Base-by-base conservation (phyloP, 805 yeast genomes). In the Candida ficus region DNA sequence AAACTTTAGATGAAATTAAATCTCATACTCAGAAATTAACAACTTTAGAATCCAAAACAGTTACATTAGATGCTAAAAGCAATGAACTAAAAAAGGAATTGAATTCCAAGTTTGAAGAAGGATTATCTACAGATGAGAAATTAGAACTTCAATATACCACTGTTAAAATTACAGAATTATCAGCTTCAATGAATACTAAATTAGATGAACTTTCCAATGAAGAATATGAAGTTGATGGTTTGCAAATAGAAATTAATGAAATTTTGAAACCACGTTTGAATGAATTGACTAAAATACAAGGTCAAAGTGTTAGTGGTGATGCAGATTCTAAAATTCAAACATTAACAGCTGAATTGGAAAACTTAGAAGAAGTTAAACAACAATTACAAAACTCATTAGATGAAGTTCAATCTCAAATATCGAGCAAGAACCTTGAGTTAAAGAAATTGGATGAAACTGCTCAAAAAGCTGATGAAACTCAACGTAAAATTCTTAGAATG, bases 231-330 rank as follows among this genome's bases (percentile, higher is more conserved):
- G 57, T 76, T 13, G 66, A 76, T 1, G 56, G 62, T 1, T 48
- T 75, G 8, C 74, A 75, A 34, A 68, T 83, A 3, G 88, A 80
- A 45, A 56, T 86, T 30, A 59, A 64, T n/a, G 78, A 79, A 23
- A 79, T 72, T 37, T 64, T 79, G 33, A 61, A 69, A 31, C 85
- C 87, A 11, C 75, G 76, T 42, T 58, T 66, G 40, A 62, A 61
- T 19, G 72, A 71, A 28, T 45, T 76, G 14, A 44, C 43, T 38
- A 53, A 48, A 30, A 52, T 54, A 37, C 48, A 45, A 53, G 34
- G 39, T 33, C 14, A 54, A 47, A 45, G 55, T 32, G 20, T 44
- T 12, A 40, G 47, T 11, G 34, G 27, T 2, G 37, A 39, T 19
- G 20, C 36, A 5, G 59, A 56, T 17, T 39, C 43, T n/a, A 46